Conservation (phyloP, 2,329 filamentous ascomycete species). For the Pyrenochaeta sp. region DNA sequence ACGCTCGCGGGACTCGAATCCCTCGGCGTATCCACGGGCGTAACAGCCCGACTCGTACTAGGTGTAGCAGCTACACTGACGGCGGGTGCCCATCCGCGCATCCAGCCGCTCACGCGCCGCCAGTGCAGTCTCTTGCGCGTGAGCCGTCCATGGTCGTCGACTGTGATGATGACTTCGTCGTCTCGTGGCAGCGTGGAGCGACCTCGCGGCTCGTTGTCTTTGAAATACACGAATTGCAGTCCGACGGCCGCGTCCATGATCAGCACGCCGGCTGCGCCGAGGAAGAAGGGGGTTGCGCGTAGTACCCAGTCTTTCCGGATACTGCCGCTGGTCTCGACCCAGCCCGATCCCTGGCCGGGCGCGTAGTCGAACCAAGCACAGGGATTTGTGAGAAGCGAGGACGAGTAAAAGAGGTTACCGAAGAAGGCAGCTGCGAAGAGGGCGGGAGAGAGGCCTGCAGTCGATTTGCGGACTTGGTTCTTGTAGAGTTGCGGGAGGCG, state of each 20-base stretch:
- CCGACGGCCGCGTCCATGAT: slow-evolving; percentile 69
- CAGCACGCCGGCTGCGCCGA: slow-evolving; percentile 71
- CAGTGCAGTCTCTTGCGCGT: slow-evolving; percentile 58
- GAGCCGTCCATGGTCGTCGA: slow-evolving; percentile 44
- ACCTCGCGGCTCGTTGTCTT: slow-evolving; percentile 48
- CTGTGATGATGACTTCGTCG: slow-evolving; percentile 59
- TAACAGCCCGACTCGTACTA: slow-evolving; percentile 36
- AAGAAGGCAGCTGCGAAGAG: slow-evolving; percentile 73
- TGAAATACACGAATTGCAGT: slow-evolving; percentile 69
- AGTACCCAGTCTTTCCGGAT: slow-evolving; percentile 64
- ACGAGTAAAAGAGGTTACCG: slow-evolving; percentile 73
- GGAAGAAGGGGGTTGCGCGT: slow-evolving; percentile 69
- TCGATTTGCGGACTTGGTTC: slow-evolving; percentile 69
- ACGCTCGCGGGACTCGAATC: slow-evolving; percentile 22
- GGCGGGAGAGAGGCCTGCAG: slow-evolving; percentile 68
- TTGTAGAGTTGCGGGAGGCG: slow-evolving; percentile 69
- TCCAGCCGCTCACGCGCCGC: slow-evolving; percentile 69
- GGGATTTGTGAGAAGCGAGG: slow-evolving; percentile 69
- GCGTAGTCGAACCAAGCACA: slow-evolving; percentile 67
- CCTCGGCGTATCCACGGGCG: slow-evolving; percentile 35
- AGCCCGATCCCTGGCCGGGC: slow-evolving; percentile 64
- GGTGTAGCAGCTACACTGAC: slow-evolving; percentile 52
- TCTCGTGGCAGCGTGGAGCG: slow-evolving; percentile 33
- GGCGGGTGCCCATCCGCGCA: slow-evolving; percentile 71
- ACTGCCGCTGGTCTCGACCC: slow-evolving; percentile 66